Evolutionary conservation across 1,139 yeast genomes (phyloP), one percentile per base, ranked within the genome.

Genomic region (Blastobotrys apis): DNA sequence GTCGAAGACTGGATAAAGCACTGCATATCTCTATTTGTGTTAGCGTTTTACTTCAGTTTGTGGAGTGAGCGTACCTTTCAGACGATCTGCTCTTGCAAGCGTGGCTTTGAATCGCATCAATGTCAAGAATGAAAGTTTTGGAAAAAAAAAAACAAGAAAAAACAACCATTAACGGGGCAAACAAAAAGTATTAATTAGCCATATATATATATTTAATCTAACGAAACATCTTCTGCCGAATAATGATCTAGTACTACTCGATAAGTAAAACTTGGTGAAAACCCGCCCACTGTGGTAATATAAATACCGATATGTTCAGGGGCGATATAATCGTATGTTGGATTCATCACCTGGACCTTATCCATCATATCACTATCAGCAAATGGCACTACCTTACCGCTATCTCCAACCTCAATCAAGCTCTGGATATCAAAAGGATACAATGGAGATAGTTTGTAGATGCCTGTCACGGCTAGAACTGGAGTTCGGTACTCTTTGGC

Each of bases 401-500:
- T 81, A 59, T 92, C 92, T 21, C 98, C 98, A 44, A 90, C 92
- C 66, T 92, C 97, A 43, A 92, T 81, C 55, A 92, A 72, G 55
- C 83, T 83, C 57, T 86, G 94, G 50, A 87, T 77, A 59, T 88
- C 94, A 64, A 86, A 90, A 29, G 99, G 98, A 61, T 94, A 92
- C 48, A 86, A 72, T 21, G 98, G 98, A 3, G 95, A 84, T 47
- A 94, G 74, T 66, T 92, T 92, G 72, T 86, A 92, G 47, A 92
- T 73, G 30, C 98, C 98, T 1, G 97, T 90, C 35, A 90, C 94
- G 0, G 94, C 92, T 61, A 94, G 84, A 4, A 94, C 98, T 0
- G 98, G 98, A 5, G 97, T 92, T 58, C 81, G 78, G 65, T 86
- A 90, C 61, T 86, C 95, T 60, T 85, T 86, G 12, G 99, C 99